phyloP scores from a whole-genome alignment of 2,329 filamentous ascomycete species.

The Aspergillus pseudotamarii region DNA sequence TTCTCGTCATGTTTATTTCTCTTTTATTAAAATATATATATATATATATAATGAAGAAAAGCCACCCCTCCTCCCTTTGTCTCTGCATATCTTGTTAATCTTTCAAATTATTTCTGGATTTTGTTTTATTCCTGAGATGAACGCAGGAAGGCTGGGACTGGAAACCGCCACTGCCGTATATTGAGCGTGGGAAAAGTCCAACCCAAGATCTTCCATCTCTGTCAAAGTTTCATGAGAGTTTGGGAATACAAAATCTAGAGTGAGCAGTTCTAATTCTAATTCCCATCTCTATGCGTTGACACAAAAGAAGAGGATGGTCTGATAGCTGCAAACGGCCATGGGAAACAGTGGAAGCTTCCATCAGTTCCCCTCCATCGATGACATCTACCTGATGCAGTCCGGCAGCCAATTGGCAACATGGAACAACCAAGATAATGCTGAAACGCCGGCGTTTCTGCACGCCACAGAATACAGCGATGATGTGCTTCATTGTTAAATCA shows the following conservation, averaged over 20 bases:
- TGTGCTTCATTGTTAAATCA: constrained; percentile 14
- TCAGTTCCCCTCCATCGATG: constrained; percentile 11
- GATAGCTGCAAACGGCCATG: constrained; percentile 14
- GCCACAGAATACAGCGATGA: constrained; percentile 17
- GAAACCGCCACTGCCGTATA: constrained; percentile 7
- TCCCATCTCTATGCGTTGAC: not conserved
- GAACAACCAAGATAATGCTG: not conserved
- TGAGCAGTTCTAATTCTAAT: constrained; percentile 6
- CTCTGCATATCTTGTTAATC: not conserved
- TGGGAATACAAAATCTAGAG: constrained; percentile 5
- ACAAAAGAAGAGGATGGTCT: not conserved
- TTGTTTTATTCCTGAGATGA: not conserved
- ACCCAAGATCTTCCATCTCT: constrained; percentile 6
- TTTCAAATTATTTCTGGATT: not conserved
- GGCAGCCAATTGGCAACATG: not conserved
- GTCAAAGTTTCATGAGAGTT: constrained; percentile 9
- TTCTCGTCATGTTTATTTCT: no score
- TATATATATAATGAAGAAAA: not conserved
- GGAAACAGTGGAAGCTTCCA: constrained; percentile 16
- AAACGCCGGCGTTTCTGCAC: constrained; percentile 15
- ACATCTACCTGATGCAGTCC: constrained; percentile 11
- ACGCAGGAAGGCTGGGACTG: not conserved
- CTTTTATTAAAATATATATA: no score
- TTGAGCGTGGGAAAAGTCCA: constrained; percentile 7
- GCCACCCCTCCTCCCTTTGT: not conserved